Evolutionary conservation across 2,329 filamentous ascomycete genomes (phyloP).

Genomic region (Penicillium griseofulvum): DNA sequence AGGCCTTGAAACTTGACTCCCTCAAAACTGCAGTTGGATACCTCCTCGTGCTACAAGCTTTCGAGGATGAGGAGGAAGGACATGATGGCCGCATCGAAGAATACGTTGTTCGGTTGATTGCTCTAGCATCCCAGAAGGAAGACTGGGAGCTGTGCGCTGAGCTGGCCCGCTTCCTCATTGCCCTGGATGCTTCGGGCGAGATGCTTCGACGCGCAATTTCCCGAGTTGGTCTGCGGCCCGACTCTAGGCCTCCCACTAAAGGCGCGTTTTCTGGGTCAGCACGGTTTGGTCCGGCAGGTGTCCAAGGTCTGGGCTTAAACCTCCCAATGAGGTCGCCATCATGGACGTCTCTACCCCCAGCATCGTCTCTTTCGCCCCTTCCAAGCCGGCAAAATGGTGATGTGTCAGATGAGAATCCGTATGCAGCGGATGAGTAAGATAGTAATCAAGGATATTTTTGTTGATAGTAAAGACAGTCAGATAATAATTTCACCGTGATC

Average conservation of each 20-base stretch:
- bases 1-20: conserved; percentile 77
- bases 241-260: conserved; percentile 11
- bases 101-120: conserved; percentile 72
- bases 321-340: conserved; percentile 32
- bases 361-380: conserved; percentile 27
- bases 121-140: conserved; percentile 74
- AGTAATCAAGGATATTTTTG: conserved; percentile 5
- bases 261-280: conserved; percentile 15
- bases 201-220: conserved; percentile 58
- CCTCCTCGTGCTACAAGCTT: conserved; percentile 86
- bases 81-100: conserved; percentile 54
- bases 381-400: conserved; percentile 14
- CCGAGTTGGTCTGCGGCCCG: conserved; percentile 37
- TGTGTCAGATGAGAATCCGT: conserved; percentile 14
- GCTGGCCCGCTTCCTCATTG: conserved; percentile 88
- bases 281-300: conserved; percentile 24
- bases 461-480: background rate
- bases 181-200: conserved; percentile 81
- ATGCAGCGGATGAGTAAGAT: conserved; percentile 12
- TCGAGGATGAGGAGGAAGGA: conserved; percentile 53
- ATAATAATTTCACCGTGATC: background rate
- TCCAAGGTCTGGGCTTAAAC: conserved; percentile 38
- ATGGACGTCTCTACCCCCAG: conserved; percentile 33
- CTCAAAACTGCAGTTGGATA: conserved; percentile 96
- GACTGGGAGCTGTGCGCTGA: conserved; percentile 98